Conservation (phyloP, 345 rosid species). For the Salix dunnii region DNA sequence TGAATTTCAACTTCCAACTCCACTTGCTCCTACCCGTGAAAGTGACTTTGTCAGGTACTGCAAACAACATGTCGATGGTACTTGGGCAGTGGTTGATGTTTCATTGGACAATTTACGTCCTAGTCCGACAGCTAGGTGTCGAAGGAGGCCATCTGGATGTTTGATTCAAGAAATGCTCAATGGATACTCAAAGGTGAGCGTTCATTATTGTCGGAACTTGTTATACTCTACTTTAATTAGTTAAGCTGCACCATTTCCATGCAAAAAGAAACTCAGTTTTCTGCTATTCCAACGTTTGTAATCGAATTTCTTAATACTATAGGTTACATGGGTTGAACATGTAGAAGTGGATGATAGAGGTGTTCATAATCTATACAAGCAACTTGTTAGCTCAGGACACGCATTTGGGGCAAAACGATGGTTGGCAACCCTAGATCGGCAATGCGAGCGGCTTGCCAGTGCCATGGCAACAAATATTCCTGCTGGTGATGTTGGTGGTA, state of each 20-base stretch:
- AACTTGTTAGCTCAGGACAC: constrained; percentile 55
- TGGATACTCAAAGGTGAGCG: constrained; percentile 69
- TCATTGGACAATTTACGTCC: constrained; percentile 73
- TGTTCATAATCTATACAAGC: constrained; percentile 55
- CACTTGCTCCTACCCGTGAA: constrained; percentile 76
- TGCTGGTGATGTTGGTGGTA: constrained; percentile 54
- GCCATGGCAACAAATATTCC: constrained; percentile 56
- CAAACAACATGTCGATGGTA: constrained; percentile 65
- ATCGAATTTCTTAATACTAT: neutral
- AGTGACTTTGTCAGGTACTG: constrained; percentile 69
- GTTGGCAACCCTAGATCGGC: constrained; percentile 75
- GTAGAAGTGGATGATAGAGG: constrained; percentile 82
- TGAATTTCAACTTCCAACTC: constrained; percentile 74
- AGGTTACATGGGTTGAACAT: constrained; percentile 96
- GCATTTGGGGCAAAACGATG: constrained; percentile 92
- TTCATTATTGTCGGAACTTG: neutral
- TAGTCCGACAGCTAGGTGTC: constrained; percentile 43
- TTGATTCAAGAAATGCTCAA: constrained; percentile 71
- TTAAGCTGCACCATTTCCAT: neutral
- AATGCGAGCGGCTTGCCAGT: constrained; percentile 75
- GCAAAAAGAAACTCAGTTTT: neutral
- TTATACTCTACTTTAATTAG: neutral
- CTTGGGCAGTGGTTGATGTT: constrained; percentile 94
- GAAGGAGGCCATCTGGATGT: constrained; percentile 90
- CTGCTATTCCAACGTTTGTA: neutral